Evolutionary conservation across 2,329 filamentous ascomycete species (phyloP), one percentile per base, ranked within the genome.

Genomic region (Exophiala calicioides): DNA sequence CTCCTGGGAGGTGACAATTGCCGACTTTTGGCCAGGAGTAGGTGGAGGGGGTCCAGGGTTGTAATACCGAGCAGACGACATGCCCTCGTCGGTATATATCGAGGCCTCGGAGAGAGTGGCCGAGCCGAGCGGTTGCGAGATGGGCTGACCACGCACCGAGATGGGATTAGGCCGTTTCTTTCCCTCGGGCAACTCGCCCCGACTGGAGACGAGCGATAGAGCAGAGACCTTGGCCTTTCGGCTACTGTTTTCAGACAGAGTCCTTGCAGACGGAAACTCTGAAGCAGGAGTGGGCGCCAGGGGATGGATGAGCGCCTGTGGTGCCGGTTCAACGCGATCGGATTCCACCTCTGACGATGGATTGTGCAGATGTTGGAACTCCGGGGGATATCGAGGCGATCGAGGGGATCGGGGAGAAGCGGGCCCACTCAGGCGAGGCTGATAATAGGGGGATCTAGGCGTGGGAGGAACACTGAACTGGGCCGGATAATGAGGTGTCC

Each of bases 51-150:
- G 72, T 2, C 76, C 74, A 1, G 76, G 77, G 35, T 74, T 73
- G 63, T 81, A 81, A 53, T 74, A 67, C 31, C 78, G 71, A 6
- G 79, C 79, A 2, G 78, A 79, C 3, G 82, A 67, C 1, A 79
- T 76, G n/a, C 76, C 71, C n/a, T 68, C 71, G 16, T 74, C 71
- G 10, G 70, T 65, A 50, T 75, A 75, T 36, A 74, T 67, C 3
- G 67, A 64, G 19, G 65, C 64, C 0, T 69, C 65, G 47, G 68
- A 68, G 18, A 69, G 66, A 12, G 74, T 70, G 8, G 72, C 70
- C 1, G 71, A 73, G 23, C 63, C 63, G 29, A 80, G 65, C 1
- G 79, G 79, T 5, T 76, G 72, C 15, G 77, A 80, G 56, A 84
- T 83, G 48, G 75, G 73, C 27, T 82, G 67, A 49, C 78, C 78